Evolutionary conservation across 2,329 filamentous ascomycete species (phyloP).

Genomic region (Hyphodiscus sp.): DNA sequence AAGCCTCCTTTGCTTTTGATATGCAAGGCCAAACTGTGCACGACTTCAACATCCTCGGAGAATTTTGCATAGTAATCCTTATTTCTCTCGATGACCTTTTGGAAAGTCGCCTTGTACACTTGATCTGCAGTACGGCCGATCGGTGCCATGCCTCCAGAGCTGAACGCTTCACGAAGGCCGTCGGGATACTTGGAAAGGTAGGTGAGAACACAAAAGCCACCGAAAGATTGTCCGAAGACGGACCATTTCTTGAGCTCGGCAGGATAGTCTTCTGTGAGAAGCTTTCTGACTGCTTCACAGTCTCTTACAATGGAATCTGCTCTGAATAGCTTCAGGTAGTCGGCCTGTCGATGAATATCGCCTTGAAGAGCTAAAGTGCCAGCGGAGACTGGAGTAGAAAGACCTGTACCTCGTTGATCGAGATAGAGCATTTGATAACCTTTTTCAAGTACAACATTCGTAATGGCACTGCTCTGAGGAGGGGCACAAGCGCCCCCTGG

Average conservation of each 20-base stretch:
- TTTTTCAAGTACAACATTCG: slow-evolving; percentile 63
- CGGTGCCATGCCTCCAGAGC: slow-evolving; percentile 78
- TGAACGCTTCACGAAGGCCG: slow-evolving; percentile 73
- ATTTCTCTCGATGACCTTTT: slow-evolving; percentile 66
- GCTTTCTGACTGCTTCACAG: slow-evolving; percentile 76
- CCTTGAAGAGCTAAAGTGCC: slow-evolving; percentile 62
- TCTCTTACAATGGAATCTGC: slow-evolving; percentile 88
- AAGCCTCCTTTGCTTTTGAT: slow-evolving; percentile 55
- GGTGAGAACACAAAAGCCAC: slow-evolving; percentile 76
- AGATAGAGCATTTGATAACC: slow-evolving; percentile 82
- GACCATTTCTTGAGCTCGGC: slow-evolving; percentile 72
- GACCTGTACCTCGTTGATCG: slow-evolving; percentile 86
- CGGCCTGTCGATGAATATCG: slow-evolving; percentile 60
- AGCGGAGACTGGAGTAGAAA: slow-evolving; percentile 74
- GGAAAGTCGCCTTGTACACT: slow-evolving; percentile 68
- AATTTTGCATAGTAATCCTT: slow-evolving; percentile 72
- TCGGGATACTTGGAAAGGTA: slow-evolving; percentile 79
- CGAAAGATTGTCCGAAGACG: slow-evolving; percentile 85
- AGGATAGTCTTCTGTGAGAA: slow-evolving; percentile 63
- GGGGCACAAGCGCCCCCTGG: slow-evolving; percentile 72
- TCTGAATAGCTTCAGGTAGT: slow-evolving; percentile 77
- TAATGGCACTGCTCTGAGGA: slow-evolving; percentile 68
- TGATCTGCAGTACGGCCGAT: slow-evolving; percentile 64
- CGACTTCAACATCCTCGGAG: slow-evolving; percentile 66
- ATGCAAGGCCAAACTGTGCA: slow-evolving; percentile 59